These are phyloP conservation scores for Aureobasidium sp. DNA, from an alignment of 2,329 filamentous ascomycete genomes.

Conservation along the genomic window DNA sequence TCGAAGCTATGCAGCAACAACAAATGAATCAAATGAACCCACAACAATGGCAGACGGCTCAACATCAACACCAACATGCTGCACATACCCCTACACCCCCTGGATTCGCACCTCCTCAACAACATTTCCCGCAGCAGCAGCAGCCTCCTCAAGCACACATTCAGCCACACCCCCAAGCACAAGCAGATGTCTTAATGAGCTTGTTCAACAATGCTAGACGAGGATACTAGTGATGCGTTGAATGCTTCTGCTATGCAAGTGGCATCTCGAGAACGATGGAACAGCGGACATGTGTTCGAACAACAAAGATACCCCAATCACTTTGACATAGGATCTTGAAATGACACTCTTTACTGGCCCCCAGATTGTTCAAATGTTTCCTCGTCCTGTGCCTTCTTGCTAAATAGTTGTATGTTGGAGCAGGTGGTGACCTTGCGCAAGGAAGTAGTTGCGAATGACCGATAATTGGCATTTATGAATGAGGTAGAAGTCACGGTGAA, in stretches of 20 bases:
- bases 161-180: background rate
- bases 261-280: background rate
- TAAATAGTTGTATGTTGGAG: background rate
- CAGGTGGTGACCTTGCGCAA: no score
- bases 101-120: background rate
- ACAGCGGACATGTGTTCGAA: background rate
- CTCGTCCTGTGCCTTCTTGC: background rate
- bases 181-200: constrained; percentile 3
- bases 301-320: background rate
- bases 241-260: background rate
- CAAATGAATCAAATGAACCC: background rate
- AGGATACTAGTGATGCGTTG: background rate
- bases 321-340: background rate
- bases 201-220: constrained; percentile 8
- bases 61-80: background rate
- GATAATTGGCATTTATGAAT: no score
- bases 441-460: no score
- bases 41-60: background rate
- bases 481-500: no score
- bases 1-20: background rate
- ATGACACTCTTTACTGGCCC: background rate
- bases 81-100: background rate
- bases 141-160: background rate
- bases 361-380: background rate
- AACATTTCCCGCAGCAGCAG: background rate